Conservation (phyloP, 805 yeast genomes). For the Saccharomycopsis vini region DNA sequence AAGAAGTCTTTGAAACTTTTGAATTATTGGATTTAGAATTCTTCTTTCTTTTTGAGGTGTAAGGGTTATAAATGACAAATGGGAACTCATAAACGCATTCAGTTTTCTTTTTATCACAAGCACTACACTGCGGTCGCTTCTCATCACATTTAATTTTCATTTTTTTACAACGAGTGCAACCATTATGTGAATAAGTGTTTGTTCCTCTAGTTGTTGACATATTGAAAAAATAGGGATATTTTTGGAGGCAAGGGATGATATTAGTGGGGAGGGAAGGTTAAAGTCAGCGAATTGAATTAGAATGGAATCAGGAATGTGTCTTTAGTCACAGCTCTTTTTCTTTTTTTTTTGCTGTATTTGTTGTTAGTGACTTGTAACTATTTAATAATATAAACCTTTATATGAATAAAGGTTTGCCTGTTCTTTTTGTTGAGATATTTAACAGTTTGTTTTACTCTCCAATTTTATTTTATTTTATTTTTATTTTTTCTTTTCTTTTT, state of each 20-base stretch:
- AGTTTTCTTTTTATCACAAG: slow-evolving; percentile 8
- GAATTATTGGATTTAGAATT: not conserved
- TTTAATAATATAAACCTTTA: no score
- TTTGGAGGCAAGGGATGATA: no score
- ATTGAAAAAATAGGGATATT: no score
- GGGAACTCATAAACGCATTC: slow-evolving; percentile 11
- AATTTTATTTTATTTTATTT: no score
- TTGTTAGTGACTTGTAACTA: not conserved
- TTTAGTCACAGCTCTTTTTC: no score
- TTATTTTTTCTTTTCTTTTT: no score
- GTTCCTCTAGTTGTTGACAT: slow-evolving; percentile 7
- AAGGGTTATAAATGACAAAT: slow-evolving; percentile 13
- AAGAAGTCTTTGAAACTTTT: not conserved
- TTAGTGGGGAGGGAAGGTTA: no score
- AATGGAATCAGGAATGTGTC: no score
- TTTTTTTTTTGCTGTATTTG: not conserved
- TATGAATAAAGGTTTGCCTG: no score
- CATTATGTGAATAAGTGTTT: slow-evolving; percentile 14
- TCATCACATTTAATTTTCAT: slow-evolving; percentile 17
- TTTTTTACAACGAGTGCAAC: slow-evolving; percentile 15
- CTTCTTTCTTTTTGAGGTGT: slow-evolving; percentile 6
- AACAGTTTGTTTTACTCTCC: no score
- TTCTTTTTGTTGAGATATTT: no score
- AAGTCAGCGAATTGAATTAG: no score
- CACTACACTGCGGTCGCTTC: slow-evolving; percentile 7